These are phyloP conservation scores for Reticulascus tulasneorum DNA, from an alignment of 2,329 filamentous ascomycete genomes.

Conservation along the genomic window DNA sequence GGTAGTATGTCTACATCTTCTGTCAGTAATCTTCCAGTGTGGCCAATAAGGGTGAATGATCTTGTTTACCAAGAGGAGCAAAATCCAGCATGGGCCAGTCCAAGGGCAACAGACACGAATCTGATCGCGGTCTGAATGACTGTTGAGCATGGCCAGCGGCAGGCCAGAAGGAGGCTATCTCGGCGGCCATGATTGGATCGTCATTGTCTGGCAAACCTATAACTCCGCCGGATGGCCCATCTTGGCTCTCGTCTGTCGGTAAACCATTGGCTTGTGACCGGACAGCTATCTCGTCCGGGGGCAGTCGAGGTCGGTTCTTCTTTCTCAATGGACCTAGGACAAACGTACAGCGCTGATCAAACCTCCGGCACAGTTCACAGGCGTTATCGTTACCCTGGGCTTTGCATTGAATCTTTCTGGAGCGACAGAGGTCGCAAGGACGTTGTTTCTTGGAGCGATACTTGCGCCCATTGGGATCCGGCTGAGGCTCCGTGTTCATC, in stretches of 20 bases:
- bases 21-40: too few relatives aligned
- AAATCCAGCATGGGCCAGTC: neutral
- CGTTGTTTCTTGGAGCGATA: conserved; percentile 17
- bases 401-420: conserved; percentile 16
- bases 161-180: neutral
- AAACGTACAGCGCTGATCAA: conserved; percentile 15
- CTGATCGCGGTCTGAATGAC: neutral
- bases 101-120: neutral
- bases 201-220: neutral
- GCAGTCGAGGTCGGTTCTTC: conserved; percentile 3
- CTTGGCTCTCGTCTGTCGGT: neutral
- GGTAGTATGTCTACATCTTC: too few relatives aligned
- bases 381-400: conserved; percentile 10
- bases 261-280: neutral
- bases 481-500: conserved; percentile 1
- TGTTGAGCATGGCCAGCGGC: neutral
- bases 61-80: neutral
- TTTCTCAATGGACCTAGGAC: conserved; percentile 14
- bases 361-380: conserved; percentile 16
- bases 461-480: conserved; percentile 10
- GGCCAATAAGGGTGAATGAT: neutral
- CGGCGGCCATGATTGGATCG: neutral
- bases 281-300: neutral
- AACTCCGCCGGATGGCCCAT: neutral
- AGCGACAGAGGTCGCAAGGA: conserved; percentile 15